Conservation (phyloP, 2,329 filamentous ascomycete genomes). For the Balansia obtecta region DNA sequence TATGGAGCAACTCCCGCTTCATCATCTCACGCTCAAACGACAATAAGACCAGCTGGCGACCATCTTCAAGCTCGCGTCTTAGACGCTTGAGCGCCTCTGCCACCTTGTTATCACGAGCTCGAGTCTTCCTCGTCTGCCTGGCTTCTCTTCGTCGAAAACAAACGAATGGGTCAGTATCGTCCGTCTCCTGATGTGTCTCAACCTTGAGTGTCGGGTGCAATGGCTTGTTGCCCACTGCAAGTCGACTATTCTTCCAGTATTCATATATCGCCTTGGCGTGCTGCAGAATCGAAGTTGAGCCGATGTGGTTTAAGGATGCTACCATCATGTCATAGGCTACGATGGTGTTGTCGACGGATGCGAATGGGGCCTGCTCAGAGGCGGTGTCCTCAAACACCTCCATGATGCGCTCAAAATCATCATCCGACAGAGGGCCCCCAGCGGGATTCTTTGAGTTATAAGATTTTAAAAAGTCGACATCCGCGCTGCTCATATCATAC, state of each 20-base stretch:
- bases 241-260: constrained; percentile 70
- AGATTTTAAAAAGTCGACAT: constrained; percentile 70
- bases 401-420: constrained; percentile 90
- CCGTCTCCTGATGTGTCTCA: constrained; percentile 85
- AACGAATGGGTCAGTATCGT: constrained; percentile 94
- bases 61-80: constrained; percentile 81
- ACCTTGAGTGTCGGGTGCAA: constrained; percentile 79
- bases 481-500: constrained; percentile 91
- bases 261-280: constrained; percentile 73
- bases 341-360: constrained; percentile 77
- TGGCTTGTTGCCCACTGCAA: constrained; percentile 53
- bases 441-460: constrained; percentile 68
- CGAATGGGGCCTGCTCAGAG: constrained; percentile 73
- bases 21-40: constrained; percentile 69
- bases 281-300: constrained; percentile 34
- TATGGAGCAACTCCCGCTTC: constrained; percentile 63
- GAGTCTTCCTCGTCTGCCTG: constrained; percentile 86
- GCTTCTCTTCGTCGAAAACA: constrained; percentile 95
- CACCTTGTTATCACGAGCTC: constrained; percentile 84
- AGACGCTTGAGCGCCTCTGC: constrained; percentile 89
- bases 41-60: constrained; percentile 64
- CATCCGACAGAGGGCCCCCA: constrained; percentile 60
- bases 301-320: constrained; percentile 44
- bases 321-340: constrained; percentile 69
- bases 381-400: constrained; percentile 87